These are phyloP conservation scores for Plasmodium inui DNA, from an alignment of 169 alveolate species.

Conservation along the genomic window DNA sequence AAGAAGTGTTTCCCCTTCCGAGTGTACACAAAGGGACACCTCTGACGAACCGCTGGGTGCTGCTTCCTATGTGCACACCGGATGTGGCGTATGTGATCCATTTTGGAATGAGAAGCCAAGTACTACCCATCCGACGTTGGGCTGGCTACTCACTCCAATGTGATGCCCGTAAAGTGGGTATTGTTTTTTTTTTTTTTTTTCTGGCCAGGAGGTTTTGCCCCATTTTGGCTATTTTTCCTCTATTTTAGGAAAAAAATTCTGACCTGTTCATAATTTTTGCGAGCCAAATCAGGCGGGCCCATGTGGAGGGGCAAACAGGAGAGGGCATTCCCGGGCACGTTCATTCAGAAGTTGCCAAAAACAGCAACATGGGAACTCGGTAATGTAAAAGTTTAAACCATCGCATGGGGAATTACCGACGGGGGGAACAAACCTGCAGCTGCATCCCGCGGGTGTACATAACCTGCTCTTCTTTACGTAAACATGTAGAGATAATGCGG, in stretches of 20 bases:
- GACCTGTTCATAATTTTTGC: slow-evolving; percentile 14
- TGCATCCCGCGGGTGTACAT: background rate
- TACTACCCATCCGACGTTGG: background rate
- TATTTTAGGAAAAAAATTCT: slow-evolving; percentile 2
- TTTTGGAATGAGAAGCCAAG: no score
- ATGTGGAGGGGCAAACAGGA: background rate
- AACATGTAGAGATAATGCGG: background rate
- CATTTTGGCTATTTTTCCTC: slow-evolving; percentile 7
- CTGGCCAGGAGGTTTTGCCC: background rate
- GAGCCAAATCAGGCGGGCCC: no score
- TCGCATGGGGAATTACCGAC: background rate
- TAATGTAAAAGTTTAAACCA: background rate
- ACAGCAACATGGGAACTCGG: background rate
- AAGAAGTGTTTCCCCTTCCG: background rate
- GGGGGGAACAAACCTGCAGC: background rate
- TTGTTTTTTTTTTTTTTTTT: background rate
- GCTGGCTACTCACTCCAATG: background rate
- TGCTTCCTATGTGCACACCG: no score
- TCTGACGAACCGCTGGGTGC: background rate
- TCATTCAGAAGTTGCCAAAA: background rate
- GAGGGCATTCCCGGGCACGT: background rate
- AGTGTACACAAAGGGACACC: background rate
- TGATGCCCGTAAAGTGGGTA: background rate
- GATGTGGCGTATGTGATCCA: no score
- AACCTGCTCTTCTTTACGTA: background rate